Evolutionary conservation across 768 basidiomycete genomes (phyloP).

Genomic region (Lepiota venenata): DNA sequence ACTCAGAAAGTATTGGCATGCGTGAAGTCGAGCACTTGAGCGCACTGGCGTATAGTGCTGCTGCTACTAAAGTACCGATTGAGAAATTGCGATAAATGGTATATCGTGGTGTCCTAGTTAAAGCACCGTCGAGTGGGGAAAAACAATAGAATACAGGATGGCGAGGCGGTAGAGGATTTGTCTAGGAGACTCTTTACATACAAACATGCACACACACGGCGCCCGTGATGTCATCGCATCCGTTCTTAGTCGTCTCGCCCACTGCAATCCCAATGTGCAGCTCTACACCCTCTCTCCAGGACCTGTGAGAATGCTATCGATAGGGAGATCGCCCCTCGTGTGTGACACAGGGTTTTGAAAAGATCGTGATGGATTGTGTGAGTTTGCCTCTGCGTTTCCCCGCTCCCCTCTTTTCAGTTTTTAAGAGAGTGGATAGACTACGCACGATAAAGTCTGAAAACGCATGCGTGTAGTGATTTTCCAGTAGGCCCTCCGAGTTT

Average conservation of each 20-base stretch:
- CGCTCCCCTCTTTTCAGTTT: too few species aligned
- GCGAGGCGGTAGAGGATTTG: too few species aligned
- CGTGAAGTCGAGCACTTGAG: too few species aligned
- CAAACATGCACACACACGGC: too few species aligned
- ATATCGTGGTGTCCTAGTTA: too few species aligned
- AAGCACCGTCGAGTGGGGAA: too few species aligned
- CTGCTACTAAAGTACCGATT: too few species aligned
- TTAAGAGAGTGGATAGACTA: constrained; percentile 64
- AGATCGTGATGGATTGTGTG: constrained; percentile 86
- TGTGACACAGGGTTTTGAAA: constrained; percentile 86
- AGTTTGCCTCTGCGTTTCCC: constrained; percentile 15
- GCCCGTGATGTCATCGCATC: constrained; percentile 84
- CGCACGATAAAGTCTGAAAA: constrained; percentile 87
- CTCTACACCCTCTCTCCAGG: constrained; percentile 87
- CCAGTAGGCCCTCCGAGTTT: constrained; percentile 83
- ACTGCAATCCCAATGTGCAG: constrained; percentile 96
- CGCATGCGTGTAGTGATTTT: constrained; percentile 70
- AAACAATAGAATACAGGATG: too few species aligned
- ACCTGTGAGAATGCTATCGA: constrained; percentile 83
- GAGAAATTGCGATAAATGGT: too few species aligned
- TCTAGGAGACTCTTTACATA: too few species aligned
- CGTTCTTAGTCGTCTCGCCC: constrained; percentile 84
- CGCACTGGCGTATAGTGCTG: too few species aligned
- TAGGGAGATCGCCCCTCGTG: constrained; percentile 83
- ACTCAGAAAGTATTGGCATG: too few species aligned